Conservation (phyloP, 345 rosid species). For the Mercurialis annua region DNA sequence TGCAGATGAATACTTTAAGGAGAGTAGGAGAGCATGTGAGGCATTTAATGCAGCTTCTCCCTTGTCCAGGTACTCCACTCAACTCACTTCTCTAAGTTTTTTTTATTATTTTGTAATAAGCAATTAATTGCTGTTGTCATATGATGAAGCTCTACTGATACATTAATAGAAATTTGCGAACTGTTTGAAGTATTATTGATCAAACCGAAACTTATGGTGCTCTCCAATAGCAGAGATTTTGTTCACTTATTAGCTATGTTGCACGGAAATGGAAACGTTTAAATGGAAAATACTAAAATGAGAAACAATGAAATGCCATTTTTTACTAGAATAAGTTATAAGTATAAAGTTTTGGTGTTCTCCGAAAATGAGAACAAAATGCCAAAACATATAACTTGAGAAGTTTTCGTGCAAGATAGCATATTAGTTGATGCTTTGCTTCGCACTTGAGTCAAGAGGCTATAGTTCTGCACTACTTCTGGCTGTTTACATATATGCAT, state of each 20-base stretch:
- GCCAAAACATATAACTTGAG: no score
- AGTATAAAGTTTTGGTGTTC: no score
- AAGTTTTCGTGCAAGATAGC: no score
- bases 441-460: neutral
- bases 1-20: constrained; percentile 85
- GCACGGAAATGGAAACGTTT: no score
- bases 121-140: neutral
- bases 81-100: neutral
- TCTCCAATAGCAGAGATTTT: neutral
- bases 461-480: no score
- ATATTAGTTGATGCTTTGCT: neutral
- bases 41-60: constrained; percentile 71
- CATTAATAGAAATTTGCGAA: neutral
- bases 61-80: constrained; percentile 62
- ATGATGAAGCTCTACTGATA: neutral
- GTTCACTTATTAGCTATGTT: neutral
- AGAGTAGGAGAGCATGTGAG: constrained; percentile 76
- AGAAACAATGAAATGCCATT: no score
- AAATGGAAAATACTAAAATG: no score
- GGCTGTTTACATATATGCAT: neutral
- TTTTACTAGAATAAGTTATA: no score
- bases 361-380: no score
- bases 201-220: neutral
- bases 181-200: neutral
- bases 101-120: neutral